A percentile compares a stretch with the other conserved stretches of the same genome.
These are phyloP conservation scores for Fusarium temperatum DNA, from an alignment of 2,329 filamentous ascomycete species.

Conservation along the genomic window DNA sequence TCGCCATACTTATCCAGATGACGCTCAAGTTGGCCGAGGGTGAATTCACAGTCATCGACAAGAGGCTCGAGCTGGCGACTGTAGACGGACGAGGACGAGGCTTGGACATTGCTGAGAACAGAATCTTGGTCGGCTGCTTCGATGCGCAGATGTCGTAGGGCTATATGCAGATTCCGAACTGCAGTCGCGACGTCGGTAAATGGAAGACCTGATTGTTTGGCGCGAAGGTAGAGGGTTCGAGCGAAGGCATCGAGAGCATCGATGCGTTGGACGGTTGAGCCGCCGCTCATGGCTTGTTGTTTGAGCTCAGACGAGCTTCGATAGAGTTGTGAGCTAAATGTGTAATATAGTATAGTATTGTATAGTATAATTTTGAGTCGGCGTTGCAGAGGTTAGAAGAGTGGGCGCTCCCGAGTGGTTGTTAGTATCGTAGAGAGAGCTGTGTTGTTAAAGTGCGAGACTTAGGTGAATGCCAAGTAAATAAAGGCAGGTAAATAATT, in stretches of 20 bases:
- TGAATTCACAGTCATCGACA: conserved; percentile 64
- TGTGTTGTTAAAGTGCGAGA: neutral
- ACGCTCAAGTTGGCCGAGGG: conserved; percentile 63
- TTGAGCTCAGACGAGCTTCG: conserved; percentile 24
- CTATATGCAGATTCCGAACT: conserved; percentile 63
- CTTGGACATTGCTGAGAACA: conserved; percentile 56
- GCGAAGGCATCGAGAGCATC: conserved; percentile 65
- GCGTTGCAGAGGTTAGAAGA: neutral
- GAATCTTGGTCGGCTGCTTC: conserved; percentile 67
- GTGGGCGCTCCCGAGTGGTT: neutral
- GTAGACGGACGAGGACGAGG: conserved; percentile 52
- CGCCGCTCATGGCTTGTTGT: conserved; percentile 45
- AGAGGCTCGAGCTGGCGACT: conserved; percentile 60
- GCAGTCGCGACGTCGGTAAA: conserved; percentile 60
- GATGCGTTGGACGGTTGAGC: conserved; percentile 55
- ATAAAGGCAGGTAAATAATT: neutral
- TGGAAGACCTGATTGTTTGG: conserved; percentile 55
- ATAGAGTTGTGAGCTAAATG: neutral
- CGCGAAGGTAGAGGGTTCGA: conserved; percentile 63
- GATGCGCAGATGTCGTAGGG: conserved; percentile 65
- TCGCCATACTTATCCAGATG: conserved; percentile 59
- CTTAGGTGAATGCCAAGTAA: conserved; percentile 8
- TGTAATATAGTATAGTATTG: neutral
- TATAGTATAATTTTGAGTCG: neutral
- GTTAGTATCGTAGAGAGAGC: neutral